Conservation (phyloP, 768 basidiomycete species). For the Mycena venus region DNA sequence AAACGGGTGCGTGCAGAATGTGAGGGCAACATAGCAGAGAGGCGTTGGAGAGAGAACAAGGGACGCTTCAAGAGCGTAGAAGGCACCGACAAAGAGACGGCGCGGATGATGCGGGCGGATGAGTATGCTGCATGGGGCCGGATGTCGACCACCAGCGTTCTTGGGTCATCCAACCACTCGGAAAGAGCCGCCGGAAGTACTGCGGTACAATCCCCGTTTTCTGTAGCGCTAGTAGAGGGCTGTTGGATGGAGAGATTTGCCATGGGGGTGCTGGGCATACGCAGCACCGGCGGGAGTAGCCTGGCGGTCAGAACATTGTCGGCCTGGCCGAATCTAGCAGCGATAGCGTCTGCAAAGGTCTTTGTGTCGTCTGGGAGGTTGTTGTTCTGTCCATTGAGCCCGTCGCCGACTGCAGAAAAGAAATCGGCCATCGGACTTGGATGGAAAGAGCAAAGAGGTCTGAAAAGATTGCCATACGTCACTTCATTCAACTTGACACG, state of each 20-base stretch:
- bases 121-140: constrained; percentile 84
- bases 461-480: neutral
- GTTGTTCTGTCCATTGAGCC: neutral
- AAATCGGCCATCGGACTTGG: constrained; percentile 50
- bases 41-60: constrained; percentile 82
- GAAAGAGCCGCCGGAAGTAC: constrained; percentile 44
- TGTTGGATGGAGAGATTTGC: constrained; percentile 36
- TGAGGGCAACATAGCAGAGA: constrained; percentile 86
- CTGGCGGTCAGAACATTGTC: constrained; percentile 54
- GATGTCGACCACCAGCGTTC: constrained; percentile 86
- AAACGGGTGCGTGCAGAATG: constrained; percentile 70
- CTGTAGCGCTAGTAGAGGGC: neutral
- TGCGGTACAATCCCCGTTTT: constrained; percentile 36
- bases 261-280: constrained; percentile 38
- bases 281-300: constrained; percentile 44
- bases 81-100: constrained; percentile 91
- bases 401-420: constrained; percentile 51
- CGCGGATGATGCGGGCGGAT: constrained; percentile 72
- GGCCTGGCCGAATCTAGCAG: constrained; percentile 56
- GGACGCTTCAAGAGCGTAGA: constrained; percentile 95
- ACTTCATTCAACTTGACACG: no score
- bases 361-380: constrained; percentile 46
- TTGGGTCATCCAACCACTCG: constrained; percentile 48
- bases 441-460: neutral
- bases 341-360: constrained; percentile 69